Conservation (phyloP, 768 basidiomycete species). For the Rhizopogon rudus region DNA sequence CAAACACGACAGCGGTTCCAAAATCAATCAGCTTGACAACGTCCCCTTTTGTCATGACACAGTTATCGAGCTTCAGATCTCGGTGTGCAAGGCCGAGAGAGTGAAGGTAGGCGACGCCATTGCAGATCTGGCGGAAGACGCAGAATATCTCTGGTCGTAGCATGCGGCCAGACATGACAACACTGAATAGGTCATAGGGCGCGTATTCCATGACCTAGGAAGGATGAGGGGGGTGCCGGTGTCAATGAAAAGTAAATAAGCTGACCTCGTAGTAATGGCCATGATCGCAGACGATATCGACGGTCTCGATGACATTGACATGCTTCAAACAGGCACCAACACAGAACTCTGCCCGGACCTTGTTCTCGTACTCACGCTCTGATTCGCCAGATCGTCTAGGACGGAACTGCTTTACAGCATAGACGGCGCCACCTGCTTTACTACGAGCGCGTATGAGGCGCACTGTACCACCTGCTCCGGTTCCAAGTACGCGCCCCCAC, state of each 20-base stretch:
- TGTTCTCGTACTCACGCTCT: conserved; percentile 98
- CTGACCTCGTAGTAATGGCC: conserved; percentile 97
- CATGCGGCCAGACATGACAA: conserved; percentile 99
- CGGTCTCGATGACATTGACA: conserved; percentile 93
- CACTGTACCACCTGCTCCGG: conserved; percentile 97
- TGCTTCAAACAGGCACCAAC: conserved; percentile 94
- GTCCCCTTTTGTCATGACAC: conserved; percentile 95
- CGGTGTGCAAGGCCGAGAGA: conserved; percentile 97
- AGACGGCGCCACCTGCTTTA: conserved; percentile 82
- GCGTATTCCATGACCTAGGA: conserved; percentile 98
- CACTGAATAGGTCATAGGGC: conserved; percentile 95
- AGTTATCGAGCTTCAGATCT: conserved; percentile 99
- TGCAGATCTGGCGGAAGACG: conserved; percentile 97
- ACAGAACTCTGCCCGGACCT: conserved; percentile 98
- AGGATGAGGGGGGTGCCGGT: conserved; percentile 1
- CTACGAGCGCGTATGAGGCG: conserved; percentile 83
- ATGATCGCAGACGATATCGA: conserved; percentile 96
- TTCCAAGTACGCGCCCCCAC: conserved; percentile 93
- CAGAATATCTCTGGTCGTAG: conserved; percentile 97
- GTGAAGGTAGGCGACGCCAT: conserved; percentile 97
- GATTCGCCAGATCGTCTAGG: conserved; percentile 84
- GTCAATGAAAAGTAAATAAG: conserved; percentile 7
- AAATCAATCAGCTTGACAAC: conserved; percentile 99
- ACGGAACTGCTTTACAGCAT: conserved; percentile 97
- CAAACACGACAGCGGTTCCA: conserved; percentile 99